phyloP scores from a whole-genome alignment of 2,329 filamentous ascomycete species.

The Xylariales sp. region DNA sequence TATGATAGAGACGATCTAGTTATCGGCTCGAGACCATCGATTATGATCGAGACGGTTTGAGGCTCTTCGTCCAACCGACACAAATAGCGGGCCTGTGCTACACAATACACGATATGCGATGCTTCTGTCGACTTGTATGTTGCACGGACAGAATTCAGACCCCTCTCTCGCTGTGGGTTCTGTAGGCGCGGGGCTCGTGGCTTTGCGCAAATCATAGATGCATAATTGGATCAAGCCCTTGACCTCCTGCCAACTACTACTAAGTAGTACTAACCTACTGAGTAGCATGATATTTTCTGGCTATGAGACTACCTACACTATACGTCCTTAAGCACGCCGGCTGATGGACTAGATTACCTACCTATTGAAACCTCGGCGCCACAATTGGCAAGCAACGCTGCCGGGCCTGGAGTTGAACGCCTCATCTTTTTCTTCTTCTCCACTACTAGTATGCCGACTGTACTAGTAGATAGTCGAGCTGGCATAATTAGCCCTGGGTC shows the following conservation, averaged over 20 bases:
- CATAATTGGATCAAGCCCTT: too few species aligned
- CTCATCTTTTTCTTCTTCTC: neutral
- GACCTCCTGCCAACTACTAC: too few species aligned
- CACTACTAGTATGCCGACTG: neutral
- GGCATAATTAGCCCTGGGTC: conserved; percentile 15
- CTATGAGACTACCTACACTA: neutral
- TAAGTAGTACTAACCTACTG: too few species aligned
- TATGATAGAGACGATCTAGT: too few species aligned
- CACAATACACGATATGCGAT: neutral
- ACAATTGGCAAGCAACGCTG: neutral
- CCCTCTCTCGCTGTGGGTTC: too few species aligned
- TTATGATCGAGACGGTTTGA: conserved; percentile 13
- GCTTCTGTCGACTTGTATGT: neutral
- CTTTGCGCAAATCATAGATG: neutral
- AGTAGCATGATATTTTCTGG: neutral
- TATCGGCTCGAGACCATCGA: neutral
- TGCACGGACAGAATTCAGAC: neutral
- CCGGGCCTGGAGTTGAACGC: conserved; percentile 21
- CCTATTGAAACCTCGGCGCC: neutral
- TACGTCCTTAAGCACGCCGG: neutral
- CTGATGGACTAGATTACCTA: neutral
- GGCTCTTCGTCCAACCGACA: conserved; percentile 11
- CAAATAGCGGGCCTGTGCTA: neutral
- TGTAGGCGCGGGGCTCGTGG: neutral
- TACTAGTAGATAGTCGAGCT: neutral